These are phyloP conservation scores for Histomonas meleagridis DNA, from an alignment of 208 protist species.

Conservation along the genomic window DNA sequence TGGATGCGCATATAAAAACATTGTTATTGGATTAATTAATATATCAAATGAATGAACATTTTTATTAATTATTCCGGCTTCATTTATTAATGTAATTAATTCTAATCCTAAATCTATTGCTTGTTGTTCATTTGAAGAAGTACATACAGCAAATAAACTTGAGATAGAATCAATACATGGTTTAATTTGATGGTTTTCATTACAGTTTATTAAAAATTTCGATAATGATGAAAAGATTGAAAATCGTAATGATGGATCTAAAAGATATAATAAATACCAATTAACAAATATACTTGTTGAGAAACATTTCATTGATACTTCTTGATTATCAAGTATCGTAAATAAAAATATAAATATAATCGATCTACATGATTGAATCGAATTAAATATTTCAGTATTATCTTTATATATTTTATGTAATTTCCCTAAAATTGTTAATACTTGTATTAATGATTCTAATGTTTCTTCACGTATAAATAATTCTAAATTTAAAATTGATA, in stretches of 20 bases:
- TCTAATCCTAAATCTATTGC: background rate
- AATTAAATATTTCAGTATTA: background rate
- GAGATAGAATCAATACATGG: background rate
- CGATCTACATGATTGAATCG: background rate
- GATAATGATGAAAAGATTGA: background rate
- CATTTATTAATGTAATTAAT: background rate
- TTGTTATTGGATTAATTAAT: background rate
- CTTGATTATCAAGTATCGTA: background rate
- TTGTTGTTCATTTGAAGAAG: background rate
- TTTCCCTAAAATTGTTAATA: background rate
- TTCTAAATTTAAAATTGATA: too few relatives aligned
- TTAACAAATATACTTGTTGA: background rate
- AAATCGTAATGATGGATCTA: background rate
- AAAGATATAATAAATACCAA: background rate
- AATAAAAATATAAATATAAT: background rate
- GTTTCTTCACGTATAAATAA: background rate
- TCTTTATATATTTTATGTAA: background rate
- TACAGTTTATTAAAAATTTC: background rate
- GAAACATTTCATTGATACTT: background rate
- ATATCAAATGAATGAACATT: background rate
- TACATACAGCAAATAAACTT: background rate
- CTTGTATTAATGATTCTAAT: background rate
- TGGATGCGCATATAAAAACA: background rate
- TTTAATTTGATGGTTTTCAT: background rate
- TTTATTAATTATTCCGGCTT: background rate